Evolutionary conservation across 73 alveolate genomes (phyloP), one percentile per base, ranked within the genome.

Genomic region (Vitrella brassicaformis): DNA sequence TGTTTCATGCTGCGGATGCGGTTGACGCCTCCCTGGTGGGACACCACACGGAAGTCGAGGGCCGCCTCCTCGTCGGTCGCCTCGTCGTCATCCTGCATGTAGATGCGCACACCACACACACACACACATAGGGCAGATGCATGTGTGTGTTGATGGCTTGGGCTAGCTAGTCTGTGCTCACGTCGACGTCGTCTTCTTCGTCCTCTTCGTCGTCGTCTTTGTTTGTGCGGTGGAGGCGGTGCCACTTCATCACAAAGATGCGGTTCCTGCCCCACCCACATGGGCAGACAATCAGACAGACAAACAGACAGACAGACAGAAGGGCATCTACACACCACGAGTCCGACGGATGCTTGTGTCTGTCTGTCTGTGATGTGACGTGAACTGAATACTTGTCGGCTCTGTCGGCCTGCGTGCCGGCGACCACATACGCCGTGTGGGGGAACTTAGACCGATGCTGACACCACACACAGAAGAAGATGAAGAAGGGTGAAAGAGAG

Each of bases 221-320:
- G 47, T 86, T 69, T 22, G 91, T 85, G 56, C 68, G 71, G 74
- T 75, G 76, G 75, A 85, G 75, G n/a, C 79, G 66, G 31, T 77
- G 65, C 97, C 97, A 91, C 81, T 87, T 91, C 97, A 89, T 88
- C 81, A 84, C 89, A 74, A 88, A 91, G 65, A 91, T 80, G 76
- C 71, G 81, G 72, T 90, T 88, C 67, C 84, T 86, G n/a, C 29
- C 75, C 85, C 86, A 84, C 87, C 89, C 87, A 68, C 56, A 39
- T 14, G 14, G 56, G 56, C 56, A 39, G 56, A 14, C 56, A 39
- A 14, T 8, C 56, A 39, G 56, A 39, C 56, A 39, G 56, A 39
- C 56, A 39, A 14, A 39, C 56, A 39, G 56, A 39, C 14, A 39
- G 56, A 39, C 56, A 39, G 14, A 39, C 56, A 4, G 14, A 39